Percentiles rank a stretch among this genome's conserved stretches.
Conservation (phyloP, 345 rosid species). For the Ceriops decandra region DNA sequence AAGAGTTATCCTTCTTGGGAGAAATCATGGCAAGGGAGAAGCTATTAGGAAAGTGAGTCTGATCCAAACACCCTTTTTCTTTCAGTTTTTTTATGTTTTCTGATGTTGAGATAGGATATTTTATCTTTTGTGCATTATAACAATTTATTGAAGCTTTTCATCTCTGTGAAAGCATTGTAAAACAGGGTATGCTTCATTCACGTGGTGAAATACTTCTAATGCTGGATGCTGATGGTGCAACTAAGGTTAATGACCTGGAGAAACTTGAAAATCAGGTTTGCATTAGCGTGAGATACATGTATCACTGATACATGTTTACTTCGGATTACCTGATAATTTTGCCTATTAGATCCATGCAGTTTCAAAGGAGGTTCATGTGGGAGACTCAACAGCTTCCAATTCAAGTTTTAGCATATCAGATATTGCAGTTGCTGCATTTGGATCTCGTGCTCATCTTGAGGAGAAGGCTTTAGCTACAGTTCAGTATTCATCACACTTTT, state of each 20-base stretch:
- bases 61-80: conserved; percentile 14
- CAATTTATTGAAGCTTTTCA: conserved; percentile 55
- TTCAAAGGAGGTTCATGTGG: conserved; percentile 45
- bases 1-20: conserved; percentile 84
- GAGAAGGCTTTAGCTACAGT: conserved; percentile 93
- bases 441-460: conserved; percentile 99
- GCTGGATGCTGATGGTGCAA: conserved; percentile 99
- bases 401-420: conserved; percentile 55
- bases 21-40: conserved; percentile 98
- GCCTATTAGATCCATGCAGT: conserved; percentile 70
- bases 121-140: conserved; percentile 12
- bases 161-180: conserved; percentile 70
- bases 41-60: conserved; percentile 96
- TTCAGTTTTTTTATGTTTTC: neutral
- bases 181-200: conserved; percentile 99
- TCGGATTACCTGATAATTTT: conserved; percentile 32
- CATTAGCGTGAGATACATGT: conserved; percentile 10
- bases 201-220: conserved; percentile 94
- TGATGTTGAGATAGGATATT: conserved; percentile 12
- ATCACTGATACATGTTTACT: neutral
- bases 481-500: conserved; percentile 32
- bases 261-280: conserved; percentile 92
- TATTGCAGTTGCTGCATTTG: conserved; percentile 75
- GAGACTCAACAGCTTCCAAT: conserved; percentile 43
- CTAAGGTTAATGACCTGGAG: conserved; percentile 84